phyloP scores from a whole-genome alignment of 441 rosid genomes.

The Erodium moschatum region DNA sequence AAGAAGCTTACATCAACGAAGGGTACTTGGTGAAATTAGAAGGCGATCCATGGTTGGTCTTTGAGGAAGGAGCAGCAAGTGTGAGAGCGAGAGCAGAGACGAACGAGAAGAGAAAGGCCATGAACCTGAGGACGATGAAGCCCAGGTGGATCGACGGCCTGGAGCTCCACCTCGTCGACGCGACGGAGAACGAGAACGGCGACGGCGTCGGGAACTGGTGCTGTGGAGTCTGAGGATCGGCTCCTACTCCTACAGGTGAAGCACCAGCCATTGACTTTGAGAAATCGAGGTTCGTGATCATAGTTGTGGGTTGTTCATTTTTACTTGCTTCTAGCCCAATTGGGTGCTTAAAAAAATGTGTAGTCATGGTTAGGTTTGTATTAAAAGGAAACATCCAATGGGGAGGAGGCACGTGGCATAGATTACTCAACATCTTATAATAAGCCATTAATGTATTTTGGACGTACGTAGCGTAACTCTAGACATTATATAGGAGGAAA shows the following conservation, averaged over 20 bases:
- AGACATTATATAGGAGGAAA: too few relatives aligned
- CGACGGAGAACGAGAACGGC: conserved; percentile 39
- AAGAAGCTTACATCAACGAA: conserved; percentile 42
- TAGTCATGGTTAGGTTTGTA: neutral
- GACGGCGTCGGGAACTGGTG: conserved; percentile 47
- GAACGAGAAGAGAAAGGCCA: conserved; percentile 43
- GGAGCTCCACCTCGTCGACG: conserved; percentile 35
- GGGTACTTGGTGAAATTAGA: conserved; percentile 39
- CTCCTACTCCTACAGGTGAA: conserved; percentile 26
- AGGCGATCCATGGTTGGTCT: conserved; percentile 19
- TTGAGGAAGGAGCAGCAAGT: conserved; percentile 26
- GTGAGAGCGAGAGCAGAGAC: conserved; percentile 45
- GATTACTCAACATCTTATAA: neutral
- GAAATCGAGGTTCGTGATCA: conserved; percentile 6
- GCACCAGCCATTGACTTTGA: conserved; percentile 29
- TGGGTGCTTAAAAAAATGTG: neutral
- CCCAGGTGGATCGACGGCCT: conserved; percentile 29
- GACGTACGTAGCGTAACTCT: too few relatives aligned
- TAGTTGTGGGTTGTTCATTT: conserved; percentile 14
- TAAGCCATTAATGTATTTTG: too few relatives aligned
- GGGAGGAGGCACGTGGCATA: neutral
- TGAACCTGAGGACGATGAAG: conserved; percentile 41
- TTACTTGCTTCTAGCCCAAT: neutral
- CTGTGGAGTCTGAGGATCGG: conserved; percentile 20
- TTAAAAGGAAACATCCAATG: neutral